phyloP scores from a whole-genome alignment of 371 early-diverging fungal species.

The Basidiobolus meristosporus region DNA sequence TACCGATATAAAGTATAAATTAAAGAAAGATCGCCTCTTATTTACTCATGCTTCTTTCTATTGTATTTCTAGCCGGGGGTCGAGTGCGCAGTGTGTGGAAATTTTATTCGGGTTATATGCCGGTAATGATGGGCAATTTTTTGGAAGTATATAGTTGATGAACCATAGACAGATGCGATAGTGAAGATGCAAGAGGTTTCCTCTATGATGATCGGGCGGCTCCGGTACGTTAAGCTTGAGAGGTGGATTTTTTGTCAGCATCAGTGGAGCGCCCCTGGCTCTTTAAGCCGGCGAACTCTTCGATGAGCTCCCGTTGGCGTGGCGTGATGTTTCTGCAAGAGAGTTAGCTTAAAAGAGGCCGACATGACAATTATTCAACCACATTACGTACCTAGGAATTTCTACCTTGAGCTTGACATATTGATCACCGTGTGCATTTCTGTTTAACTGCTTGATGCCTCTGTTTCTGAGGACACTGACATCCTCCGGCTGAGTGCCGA shows the following conservation, averaged over 20 bases:
- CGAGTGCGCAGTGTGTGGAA: too few relatives aligned
- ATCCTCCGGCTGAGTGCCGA: slow-evolving; percentile 79
- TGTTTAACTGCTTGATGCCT: slow-evolving; percentile 41
- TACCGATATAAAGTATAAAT: too few relatives aligned
- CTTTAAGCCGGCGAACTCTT: slow-evolving; percentile 14
- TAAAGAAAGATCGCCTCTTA: too few relatives aligned
- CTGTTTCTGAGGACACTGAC: slow-evolving; percentile 47
- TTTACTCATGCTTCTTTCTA: too few relatives aligned
- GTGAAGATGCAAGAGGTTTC: not conserved
- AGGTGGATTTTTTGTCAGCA: not conserved
- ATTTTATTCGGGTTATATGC: too few relatives aligned
- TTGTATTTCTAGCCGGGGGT: too few relatives aligned
- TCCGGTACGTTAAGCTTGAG: too few relatives aligned
- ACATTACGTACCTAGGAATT: slow-evolving; percentile 35
- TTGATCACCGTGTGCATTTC: slow-evolving; percentile 56
- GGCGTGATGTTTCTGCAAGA: slow-evolving; percentile 1
- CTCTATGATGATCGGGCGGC: too few relatives aligned
- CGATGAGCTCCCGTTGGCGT: slow-evolving; percentile 19
- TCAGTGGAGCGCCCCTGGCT: slow-evolving; percentile 4
- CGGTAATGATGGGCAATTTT: too few relatives aligned
- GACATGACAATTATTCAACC: not conserved
- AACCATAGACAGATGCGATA: slow-evolving; percentile 2
- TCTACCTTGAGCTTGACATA: slow-evolving; percentile 59
- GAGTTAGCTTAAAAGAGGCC: not conserved
- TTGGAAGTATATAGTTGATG: slow-evolving; percentile 5